Evolutionary conservation across 257 asterid species (phyloP), one percentile per base, ranked within the genome.

Genomic region (Solanum tacnaense): DNA sequence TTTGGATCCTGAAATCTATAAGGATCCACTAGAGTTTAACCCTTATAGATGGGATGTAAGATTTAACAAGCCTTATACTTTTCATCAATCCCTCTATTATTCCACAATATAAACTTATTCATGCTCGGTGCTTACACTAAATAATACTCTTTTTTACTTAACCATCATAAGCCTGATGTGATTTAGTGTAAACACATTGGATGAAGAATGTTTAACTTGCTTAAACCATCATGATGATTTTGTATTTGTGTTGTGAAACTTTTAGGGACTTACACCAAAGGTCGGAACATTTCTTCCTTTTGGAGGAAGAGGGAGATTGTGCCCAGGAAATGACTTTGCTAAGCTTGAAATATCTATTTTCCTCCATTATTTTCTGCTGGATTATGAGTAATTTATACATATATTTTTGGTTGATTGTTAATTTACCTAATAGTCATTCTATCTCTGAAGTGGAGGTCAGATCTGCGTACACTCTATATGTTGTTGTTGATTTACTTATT

Each of bases 1-100:
- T 88, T 88, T 89, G 2, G 98, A 96, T 89, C 92, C 96, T 2
- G 93, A 94, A 88, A 89, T 92, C n/a, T 97, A 96, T 46, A 86
- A 91, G 0, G 95, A 94, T 1, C 98, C 98, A 7, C 89, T 88
- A 89, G 91, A 90, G 91, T 97, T 97, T 31, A 93, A 96, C 90
- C 99, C 99, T 82, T 91, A 94, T 9, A 91, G 98, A 96, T 97
- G 98, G 98, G 96, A 95, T 88, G 99, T 96, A 85, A 94, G 98
- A 92, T 73, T 41, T 35, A 29, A 31, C 13, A 12, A 36, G 38
- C n/a, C 65, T 46, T 32, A 12, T 73, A 13, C 13, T 21, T 44
- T 23, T 8, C 13, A 31, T 27, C 23, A 29, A 29, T 29, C 23
- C 21, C 23, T 65, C 32, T 5, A 25, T 29, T 13, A 65, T 65